Base-by-base conservation (phyloP, 306 rosid species). In the Erythrophleum fordii region DNA sequence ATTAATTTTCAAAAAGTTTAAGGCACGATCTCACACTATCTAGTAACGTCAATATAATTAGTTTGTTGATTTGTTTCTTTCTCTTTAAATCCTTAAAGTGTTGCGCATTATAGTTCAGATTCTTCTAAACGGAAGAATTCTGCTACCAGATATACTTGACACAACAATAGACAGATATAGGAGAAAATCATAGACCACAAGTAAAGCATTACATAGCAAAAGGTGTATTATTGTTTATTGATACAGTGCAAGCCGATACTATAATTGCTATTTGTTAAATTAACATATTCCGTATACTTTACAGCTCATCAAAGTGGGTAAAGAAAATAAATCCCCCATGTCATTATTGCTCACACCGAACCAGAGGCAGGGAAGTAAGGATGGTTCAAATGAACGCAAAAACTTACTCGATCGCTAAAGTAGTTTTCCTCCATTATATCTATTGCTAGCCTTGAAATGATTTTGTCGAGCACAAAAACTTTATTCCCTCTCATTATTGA, bases 401-500 rank as follows among this genome's bases (percentile, higher is more conserved):
- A 72, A n/a, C n/a, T n/a, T 3, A 4, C 42, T 37, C 18, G 8
- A 13, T 26, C 8, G 67, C 59, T 11, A 51, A 75, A 78, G 49
- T 42, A 17, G 51, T 58, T 73, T 78, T 51, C 41, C 7, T 51
- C 28, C 75, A 66, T 61, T 52, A 22, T 37, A 62, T 41, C 69
- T 52, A 20, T 44, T 29, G 76, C 53, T 77, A 60, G 77, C 75
- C 65, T 52, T 68, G 64, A 39, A 84, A 87, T 87, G 85, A 85
- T 82, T 79, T 80, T 87, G 90, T 87, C 90, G 64, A 64, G 82
- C 87, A 87, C 77, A 60, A 82, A n/a, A 5, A 46, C 72, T 53
- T 76, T 60, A 11, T 59, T 64, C 69, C 20, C 25, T 25, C 77
- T 48, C 73, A 71, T 78, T 31, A 72, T 79, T 61, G 59, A 71